Evolutionary conservation across 495 filamentous ascomycete species (phyloP).

Genomic region (Aspergillus panamensis): DNA sequence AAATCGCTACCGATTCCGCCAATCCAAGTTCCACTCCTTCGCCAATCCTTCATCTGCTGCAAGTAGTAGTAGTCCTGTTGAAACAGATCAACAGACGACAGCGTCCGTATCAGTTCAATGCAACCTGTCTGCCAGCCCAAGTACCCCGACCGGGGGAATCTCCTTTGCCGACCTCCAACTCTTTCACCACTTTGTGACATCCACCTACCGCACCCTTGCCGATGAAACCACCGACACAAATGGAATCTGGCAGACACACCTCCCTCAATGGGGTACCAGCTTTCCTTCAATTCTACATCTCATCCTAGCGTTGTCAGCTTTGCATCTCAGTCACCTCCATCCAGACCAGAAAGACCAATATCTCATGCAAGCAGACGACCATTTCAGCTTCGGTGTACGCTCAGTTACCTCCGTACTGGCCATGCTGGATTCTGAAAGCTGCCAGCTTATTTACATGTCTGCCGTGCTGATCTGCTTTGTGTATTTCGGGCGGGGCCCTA

Average conservation of each 20-base stretch:
- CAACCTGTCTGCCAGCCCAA: conserved; percentile 7
- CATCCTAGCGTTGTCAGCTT: conserved; percentile 41
- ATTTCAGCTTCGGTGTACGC: conserved; percentile 45
- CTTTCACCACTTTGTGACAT: conserved; percentile 24
- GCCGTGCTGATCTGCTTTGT: conserved; percentile 44
- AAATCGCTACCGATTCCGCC: conserved; percentile 23
- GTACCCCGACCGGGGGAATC: conserved; percentile 14
- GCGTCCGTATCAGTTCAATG: conserved; percentile 18
- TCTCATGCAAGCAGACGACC: conserved; percentile 37
- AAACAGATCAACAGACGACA: not conserved
- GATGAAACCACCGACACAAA: conserved; percentile 13
- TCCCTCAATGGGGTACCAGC: conserved; percentile 41
- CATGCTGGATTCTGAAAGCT: conserved; percentile 36
- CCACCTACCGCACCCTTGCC: conserved; percentile 18
- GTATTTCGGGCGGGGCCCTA: conserved; percentile 44
- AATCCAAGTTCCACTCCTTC: conserved; percentile 23
- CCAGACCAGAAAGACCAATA: conserved; percentile 30
- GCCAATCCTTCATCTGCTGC: not conserved
- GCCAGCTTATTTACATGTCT: conserved; percentile 45
- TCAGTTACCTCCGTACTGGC: conserved; percentile 39
- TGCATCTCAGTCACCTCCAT: conserved; percentile 40
- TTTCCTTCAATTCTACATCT: conserved; percentile 47
- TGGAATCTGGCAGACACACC: conserved; percentile 35
- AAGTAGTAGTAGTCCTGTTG: not conserved
- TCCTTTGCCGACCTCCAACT: conserved; percentile 28